Conservation (phyloP, 1,284 basidiomycete genomes). For the Tylopilus sp. region DNA sequence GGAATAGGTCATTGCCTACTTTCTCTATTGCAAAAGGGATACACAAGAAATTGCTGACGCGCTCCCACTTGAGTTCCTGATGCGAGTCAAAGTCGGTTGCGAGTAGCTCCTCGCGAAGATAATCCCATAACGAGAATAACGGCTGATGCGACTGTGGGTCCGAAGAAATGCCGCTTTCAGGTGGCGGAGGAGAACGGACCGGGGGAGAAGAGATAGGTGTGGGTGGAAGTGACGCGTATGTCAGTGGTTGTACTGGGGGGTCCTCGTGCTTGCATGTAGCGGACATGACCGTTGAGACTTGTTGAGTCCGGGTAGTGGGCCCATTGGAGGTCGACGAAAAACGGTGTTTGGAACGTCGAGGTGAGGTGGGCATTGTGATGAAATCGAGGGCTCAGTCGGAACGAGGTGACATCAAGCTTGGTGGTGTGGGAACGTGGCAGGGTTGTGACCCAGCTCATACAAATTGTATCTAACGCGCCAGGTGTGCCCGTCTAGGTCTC, state of each 20-base stretch:
- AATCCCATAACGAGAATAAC: slow-evolving; percentile 88
- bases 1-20: slow-evolving; percentile 41
- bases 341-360: slow-evolving; percentile 32
- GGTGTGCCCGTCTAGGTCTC: slow-evolving; percentile 37
- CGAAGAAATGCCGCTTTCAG: slow-evolving; percentile 6
- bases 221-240: slow-evolving; percentile 67
- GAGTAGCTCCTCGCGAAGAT: slow-evolving; percentile 80
- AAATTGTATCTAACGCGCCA: slow-evolving; percentile 54
- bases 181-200: slow-evolving; percentile 24
- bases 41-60: slow-evolving; percentile 95
- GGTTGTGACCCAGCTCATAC: slow-evolving; percentile 36
- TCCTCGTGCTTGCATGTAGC: slow-evolving; percentile 20
- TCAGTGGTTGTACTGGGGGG: slow-evolving; percentile 25
- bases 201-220: slow-evolving; percentile 59
- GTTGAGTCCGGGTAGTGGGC: slow-evolving; percentile 23
- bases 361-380: slow-evolving; percentile 31
- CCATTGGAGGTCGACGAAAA: slow-evolving; percentile 31
- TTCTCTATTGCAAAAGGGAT: slow-evolving; percentile 95
- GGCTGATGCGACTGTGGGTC: slow-evolving; percentile 18
- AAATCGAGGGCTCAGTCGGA: background rate
- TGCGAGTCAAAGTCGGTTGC: slow-evolving; percentile 91
- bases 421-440: slow-evolving; percentile 26
- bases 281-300: slow-evolving; percentile 10
- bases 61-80: slow-evolving; percentile 92
- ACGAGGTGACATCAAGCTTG: background rate